phyloP scores from a whole-genome alignment of 2,329 filamentous ascomycete species.

The Ascochyta pisi region DNA sequence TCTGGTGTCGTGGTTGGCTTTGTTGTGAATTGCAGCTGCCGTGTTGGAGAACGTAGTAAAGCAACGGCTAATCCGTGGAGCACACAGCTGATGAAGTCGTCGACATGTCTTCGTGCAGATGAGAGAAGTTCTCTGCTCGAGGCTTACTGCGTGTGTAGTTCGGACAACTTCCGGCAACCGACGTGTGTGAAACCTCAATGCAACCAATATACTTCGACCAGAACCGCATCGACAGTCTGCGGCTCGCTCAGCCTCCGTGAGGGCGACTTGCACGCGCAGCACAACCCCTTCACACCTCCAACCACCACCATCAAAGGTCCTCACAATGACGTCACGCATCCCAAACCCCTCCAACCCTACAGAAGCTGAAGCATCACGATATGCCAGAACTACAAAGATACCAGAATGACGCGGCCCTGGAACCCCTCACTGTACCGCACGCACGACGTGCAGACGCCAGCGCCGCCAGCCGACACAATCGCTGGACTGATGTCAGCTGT shows the following conservation, averaged over 20 bases:
- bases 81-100: neutral
- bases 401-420: neutral
- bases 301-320: neutral
- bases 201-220: neutral
- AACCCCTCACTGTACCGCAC: constrained; percentile 6
- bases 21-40: neutral
- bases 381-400: neutral
- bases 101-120: neutral
- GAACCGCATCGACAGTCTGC: too few species aligned
- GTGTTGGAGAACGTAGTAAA: too few species aligned
- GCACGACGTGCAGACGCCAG: constrained; percentile 6
- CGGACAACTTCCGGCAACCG: constrained; percentile 4
- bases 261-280: too few species aligned
- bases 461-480: neutral
- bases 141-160: neutral
- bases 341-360: neutral
- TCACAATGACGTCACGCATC: constrained; percentile 12
- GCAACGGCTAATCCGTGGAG: neutral
- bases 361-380: neutral
- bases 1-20: neutral
- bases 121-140: neutral
- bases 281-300: too few species aligned
- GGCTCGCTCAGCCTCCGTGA: too few species aligned
- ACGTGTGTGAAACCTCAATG: neutral
- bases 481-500: neutral